Percentiles rank a stretch among this genome's conserved stretches.
Conservation (phyloP, 1,284 basidiomycete species). For the Stereum hirsutum region DNA sequence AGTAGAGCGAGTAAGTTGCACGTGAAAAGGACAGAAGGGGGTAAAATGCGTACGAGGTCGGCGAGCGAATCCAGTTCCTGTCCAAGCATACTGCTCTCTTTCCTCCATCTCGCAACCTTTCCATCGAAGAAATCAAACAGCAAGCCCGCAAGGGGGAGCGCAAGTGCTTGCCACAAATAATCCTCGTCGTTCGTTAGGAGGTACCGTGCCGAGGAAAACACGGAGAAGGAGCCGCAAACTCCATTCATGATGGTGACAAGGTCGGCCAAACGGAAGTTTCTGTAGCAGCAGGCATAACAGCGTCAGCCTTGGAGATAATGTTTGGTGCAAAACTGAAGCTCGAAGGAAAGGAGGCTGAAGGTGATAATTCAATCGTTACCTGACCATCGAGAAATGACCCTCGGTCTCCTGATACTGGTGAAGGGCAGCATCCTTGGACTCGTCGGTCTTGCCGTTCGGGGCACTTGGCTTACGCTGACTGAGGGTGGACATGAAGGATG, state of each 20-base stretch:
- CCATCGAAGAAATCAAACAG: slow-evolving; percentile 98
- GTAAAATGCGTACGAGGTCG: slow-evolving; percentile 62
- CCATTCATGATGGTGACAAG: slow-evolving; percentile 99
- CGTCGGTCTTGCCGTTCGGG: slow-evolving; percentile 12
- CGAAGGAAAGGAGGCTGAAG: slow-evolving; percentile 4
- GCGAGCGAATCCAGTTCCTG: slow-evolving; percentile 97
- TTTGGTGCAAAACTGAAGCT: slow-evolving; percentile 1
- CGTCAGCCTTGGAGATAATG: background rate
- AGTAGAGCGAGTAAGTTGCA: slow-evolving; percentile 4
- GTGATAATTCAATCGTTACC: slow-evolving; percentile 38
- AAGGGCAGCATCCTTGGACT: slow-evolving; percentile 43
- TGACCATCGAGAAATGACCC: slow-evolving; percentile 92
- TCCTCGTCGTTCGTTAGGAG: slow-evolving; percentile 75
- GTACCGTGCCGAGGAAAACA: slow-evolving; percentile 90
- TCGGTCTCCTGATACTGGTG: slow-evolving; percentile 84
- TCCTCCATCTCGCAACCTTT: slow-evolving; percentile 96
- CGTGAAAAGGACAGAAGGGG: slow-evolving; percentile 6
- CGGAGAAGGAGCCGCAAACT: slow-evolving; percentile 93
- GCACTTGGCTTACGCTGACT: slow-evolving; percentile 20
- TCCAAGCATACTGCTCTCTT: slow-evolving; percentile 92
- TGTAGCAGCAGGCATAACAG: slow-evolving; percentile 22
- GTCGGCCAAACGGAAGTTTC: slow-evolving; percentile 97
- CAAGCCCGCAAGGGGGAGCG: slow-evolving; percentile 89
- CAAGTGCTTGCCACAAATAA: slow-evolving; percentile 80
- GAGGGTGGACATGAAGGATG: slow-evolving; percentile 16